A percentile compares a stretch with the other conserved stretches of the same genome.
Evolutionary conservation across 768 basidiomycete genomes (phyloP).

Genomic region (Lactarius indigo): DNA sequence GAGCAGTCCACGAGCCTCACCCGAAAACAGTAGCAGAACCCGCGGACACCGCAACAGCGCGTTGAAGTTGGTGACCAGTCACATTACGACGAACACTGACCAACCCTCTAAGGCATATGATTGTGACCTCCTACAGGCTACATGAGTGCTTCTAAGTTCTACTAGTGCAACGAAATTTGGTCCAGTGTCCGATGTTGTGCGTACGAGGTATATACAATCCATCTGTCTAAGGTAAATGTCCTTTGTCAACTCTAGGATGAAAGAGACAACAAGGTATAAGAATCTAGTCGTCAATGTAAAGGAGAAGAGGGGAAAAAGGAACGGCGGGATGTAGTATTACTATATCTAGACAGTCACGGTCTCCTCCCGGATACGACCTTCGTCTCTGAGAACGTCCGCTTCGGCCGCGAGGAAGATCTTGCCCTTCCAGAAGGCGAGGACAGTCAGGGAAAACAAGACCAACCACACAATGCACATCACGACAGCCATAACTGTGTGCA

Average conservation of each 20-base stretch:
- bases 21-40: too few species aligned
- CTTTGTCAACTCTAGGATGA: background rate
- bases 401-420: constrained; percentile 41
- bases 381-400: constrained; percentile 43
- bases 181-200: background rate
- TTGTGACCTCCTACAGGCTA: background rate
- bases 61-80: too few species aligned
- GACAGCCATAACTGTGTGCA: constrained; percentile 41
- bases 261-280: background rate
- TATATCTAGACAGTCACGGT: background rate
- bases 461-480: constrained; percentile 41
- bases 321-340: background rate
- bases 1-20: too few species aligned
- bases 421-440: constrained; percentile 41
- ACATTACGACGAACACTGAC: background rate
- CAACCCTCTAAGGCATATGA: background rate
- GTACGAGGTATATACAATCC: background rate
- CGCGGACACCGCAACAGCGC: too few species aligned
- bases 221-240: background rate
- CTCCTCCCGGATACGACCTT: background rate
- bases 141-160: background rate
- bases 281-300: background rate
- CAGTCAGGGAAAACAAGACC: constrained; percentile 41
- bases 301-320: background rate
- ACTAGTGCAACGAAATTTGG: background rate